Percentiles rank a stretch among this genome's conserved stretches.
Evolutionary conservation across 2,329 filamentous ascomycete species (phyloP).

Genomic region (Ophiostoma sp.): DNA sequence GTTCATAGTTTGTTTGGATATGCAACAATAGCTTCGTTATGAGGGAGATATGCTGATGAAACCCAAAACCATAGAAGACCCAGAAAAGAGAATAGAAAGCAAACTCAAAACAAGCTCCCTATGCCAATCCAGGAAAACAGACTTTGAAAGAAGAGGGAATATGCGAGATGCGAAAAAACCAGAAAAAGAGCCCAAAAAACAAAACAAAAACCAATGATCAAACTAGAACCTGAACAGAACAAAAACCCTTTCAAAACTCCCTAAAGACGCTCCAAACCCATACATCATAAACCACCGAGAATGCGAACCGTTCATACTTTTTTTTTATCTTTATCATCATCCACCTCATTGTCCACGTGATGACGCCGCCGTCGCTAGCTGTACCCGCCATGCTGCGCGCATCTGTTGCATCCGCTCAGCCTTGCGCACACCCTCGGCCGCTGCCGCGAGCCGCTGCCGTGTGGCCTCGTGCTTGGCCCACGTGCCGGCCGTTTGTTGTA

Average conservation of each 20-base stretch:
- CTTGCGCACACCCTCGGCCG: slow-evolving; percentile 49
- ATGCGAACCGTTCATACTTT: neutral
- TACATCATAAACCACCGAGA: neutral
- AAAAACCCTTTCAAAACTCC: neutral
- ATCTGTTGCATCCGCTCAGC: slow-evolving; percentile 46
- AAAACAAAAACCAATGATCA: neutral
- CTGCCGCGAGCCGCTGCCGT: slow-evolving; percentile 50
- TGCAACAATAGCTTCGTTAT: neutral
- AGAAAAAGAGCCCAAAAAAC: neutral
- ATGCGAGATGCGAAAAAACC: neutral
- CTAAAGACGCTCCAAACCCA: neutral
- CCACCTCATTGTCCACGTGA: neutral
- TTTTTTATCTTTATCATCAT: neutral
- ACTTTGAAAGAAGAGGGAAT: neutral
- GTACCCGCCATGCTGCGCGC: slow-evolving; percentile 40
- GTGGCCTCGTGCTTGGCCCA: slow-evolving; percentile 50
- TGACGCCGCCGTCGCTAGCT: slow-evolving; percentile 27
- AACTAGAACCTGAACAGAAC: neutral
- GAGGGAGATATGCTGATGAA: neutral
- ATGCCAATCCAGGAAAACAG: slow-evolving; percentile 13
- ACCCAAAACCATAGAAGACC: neutral
- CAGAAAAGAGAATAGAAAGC: neutral
- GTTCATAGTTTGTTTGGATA: neutral
- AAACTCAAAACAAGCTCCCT: neutral
- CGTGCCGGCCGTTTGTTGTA: neutral